Evolutionary conservation across 805 yeast genomes (phyloP).

Genomic region (Metschnikowia borealis): DNA sequence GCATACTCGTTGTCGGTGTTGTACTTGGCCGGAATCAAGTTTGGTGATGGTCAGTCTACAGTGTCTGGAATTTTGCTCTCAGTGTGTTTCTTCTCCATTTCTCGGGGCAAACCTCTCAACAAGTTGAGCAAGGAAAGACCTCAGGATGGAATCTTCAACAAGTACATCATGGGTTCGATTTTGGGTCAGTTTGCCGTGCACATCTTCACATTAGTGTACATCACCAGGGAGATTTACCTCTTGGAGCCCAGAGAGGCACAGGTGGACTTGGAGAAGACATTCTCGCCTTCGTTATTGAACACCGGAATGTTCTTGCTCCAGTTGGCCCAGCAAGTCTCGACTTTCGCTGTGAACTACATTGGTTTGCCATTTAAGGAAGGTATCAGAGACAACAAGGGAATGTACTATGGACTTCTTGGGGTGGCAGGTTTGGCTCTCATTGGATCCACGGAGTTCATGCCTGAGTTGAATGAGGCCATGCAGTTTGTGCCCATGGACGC

Average conservation of each 20-base stretch:
- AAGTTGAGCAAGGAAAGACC: conserved; percentile 92
- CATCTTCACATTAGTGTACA: conserved; percentile 73
- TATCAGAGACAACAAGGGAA: conserved; percentile 85
- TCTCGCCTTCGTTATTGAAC: conserved; percentile 85
- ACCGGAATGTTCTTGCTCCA: conserved; percentile 94
- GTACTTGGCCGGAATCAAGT: conserved; percentile 94
- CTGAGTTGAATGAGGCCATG: conserved; percentile 90
- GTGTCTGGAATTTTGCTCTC: conserved; percentile 88
- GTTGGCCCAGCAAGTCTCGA: conserved; percentile 93
- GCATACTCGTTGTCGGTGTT: conserved; percentile 94
- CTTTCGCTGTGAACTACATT: conserved; percentile 96
- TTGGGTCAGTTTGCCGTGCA: conserved; percentile 95
- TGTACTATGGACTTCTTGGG: conserved; percentile 92
- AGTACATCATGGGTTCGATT: conserved; percentile 95
- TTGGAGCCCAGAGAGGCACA: conserved; percentile 91
- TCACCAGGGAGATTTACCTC: conserved; percentile 76
- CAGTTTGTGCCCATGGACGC: conserved; percentile 82
- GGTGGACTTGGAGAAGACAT: conserved; percentile 83
- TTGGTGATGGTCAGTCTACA: conserved; percentile 98
- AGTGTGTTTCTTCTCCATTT: conserved; percentile 91
- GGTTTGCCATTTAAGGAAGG: conserved; percentile 96
- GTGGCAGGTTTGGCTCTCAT: conserved; percentile 84
- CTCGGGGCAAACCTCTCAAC: conserved; percentile 87
- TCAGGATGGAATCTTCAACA: conserved; percentile 93
- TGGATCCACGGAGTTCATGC: conserved; percentile 91